Evolutionary conservation across 2,329 filamentous ascomycete genomes (phyloP).

Genomic region (Lecanicillium sp.): DNA sequence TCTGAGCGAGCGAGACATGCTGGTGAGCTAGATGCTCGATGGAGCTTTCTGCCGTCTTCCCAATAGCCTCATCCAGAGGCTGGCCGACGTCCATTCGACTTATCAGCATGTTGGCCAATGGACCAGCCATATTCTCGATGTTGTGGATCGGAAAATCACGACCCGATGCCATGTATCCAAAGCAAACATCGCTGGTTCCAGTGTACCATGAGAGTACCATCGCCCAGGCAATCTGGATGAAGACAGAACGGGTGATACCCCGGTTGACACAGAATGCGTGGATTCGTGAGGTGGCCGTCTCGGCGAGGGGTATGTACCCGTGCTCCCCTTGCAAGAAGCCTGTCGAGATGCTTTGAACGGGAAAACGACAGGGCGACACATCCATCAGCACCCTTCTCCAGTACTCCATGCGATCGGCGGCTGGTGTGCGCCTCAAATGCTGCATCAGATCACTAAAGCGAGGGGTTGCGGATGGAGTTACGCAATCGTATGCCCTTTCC

Average conservation of each 20-base stretch:
- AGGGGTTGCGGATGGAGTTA: no score
- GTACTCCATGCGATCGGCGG: no score
- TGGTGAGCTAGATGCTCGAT: constrained; percentile 38
- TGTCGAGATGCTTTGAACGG: no score
- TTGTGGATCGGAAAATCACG: constrained; percentile 41
- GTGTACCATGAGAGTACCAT: constrained; percentile 41
- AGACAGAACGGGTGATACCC: constrained; percentile 37
- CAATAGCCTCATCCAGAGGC: constrained; percentile 24
- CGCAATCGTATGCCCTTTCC: no score
- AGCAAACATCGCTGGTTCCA: constrained; percentile 37
- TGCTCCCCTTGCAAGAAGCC: no score
- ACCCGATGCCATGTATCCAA: constrained; percentile 46
- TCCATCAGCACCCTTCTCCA: no score
- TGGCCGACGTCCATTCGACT: constrained; percentile 32
- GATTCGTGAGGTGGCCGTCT: constrained; percentile 9
- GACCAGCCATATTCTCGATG: constrained; percentile 40
- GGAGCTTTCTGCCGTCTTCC: constrained; percentile 29
- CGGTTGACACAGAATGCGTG: no score
- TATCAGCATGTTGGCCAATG: constrained; percentile 48
- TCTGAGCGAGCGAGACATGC: constrained; percentile 38
- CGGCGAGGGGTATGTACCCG: no score
- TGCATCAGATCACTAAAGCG: no score
- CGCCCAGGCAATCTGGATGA: constrained; percentile 45
- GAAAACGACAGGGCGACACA: no score
- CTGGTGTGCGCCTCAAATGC: no score